phyloP scores from a whole-genome alignment of 495 filamentous ascomycete genomes.

The Hypomontagnella submonticulosa region DNA sequence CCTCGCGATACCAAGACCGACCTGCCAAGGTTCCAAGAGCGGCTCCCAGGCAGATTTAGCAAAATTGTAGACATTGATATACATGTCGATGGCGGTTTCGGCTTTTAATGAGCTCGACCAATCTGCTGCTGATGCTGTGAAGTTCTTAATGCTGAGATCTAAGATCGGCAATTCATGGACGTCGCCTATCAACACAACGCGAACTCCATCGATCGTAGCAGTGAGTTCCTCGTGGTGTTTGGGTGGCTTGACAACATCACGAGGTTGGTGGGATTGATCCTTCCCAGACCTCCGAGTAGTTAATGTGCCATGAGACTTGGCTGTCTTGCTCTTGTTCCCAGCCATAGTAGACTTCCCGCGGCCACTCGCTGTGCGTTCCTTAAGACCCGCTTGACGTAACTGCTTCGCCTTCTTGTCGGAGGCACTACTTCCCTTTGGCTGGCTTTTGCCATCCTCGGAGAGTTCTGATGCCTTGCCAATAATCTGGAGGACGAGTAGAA shows the following conservation, averaged over 20 bases:
- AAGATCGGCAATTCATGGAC: conserved; percentile 93
- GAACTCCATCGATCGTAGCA: conserved; percentile 84
- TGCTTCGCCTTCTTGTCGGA: conserved; percentile 72
- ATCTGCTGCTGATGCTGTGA: conserved; percentile 82
- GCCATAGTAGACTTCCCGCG: conserved; percentile 70
- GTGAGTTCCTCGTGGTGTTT: conserved; percentile 79
- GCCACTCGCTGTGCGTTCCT: conserved; percentile 72
- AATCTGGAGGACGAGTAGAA: conserved; percentile 92
- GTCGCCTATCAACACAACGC: conserved; percentile 94
- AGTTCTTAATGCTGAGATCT: conserved; percentile 92
- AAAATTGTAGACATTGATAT: conserved; percentile 97
- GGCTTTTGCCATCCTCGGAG: conserved; percentile 67
- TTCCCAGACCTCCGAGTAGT: conserved; percentile 30
- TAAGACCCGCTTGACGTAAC: conserved; percentile 65
- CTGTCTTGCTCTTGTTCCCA: conserved; percentile 48
- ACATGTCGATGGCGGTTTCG: conserved; percentile 89
- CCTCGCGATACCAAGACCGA: conserved; percentile 89
- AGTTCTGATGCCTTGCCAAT: conserved; percentile 92
- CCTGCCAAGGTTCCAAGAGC: conserved; percentile 93
- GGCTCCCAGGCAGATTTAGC: conserved; percentile 99
- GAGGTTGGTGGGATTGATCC: conserved; percentile 40
- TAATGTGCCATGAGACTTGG: conserved; percentile 33
- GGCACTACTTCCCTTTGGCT: conserved; percentile 48
- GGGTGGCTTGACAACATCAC: conserved; percentile 50
- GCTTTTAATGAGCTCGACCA: conserved; percentile 91